Percentiles rank a stretch among this genome's conserved stretches.
Evolutionary conservation across 306 rosid genomes (phyloP).

Genomic region (Lupinus albus): DNA sequence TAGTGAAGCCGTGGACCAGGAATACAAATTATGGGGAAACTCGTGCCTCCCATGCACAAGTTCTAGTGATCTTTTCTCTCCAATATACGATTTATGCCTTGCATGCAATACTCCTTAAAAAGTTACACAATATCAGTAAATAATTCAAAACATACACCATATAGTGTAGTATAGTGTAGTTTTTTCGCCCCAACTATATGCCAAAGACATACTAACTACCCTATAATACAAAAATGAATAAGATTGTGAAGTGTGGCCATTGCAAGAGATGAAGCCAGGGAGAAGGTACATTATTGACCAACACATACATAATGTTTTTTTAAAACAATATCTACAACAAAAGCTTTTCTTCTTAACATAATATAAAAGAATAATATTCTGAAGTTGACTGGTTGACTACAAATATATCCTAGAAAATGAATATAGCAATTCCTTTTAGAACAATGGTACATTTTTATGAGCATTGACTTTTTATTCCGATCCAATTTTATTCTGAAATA

Average conservation of each 20-base stretch:
- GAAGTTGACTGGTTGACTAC: not conserved
- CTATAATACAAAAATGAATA: conserved; percentile 38
- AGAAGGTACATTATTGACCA: conserved; percentile 65
- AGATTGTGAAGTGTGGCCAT: conserved; percentile 25
- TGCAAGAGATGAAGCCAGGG: conserved; percentile 54
- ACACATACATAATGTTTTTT: conserved; percentile 14
- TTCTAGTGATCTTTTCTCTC: no score
- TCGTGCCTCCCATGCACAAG: no score
- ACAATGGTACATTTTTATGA: conserved; percentile 20
- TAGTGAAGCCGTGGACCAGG: no score
- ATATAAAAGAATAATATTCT: conserved; percentile 18
- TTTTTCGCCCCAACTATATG: no score
- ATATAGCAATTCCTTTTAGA: not conserved
- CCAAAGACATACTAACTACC: conserved; percentile 38
- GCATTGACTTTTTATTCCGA: conserved; percentile 36
- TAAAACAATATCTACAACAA: conserved; percentile 18
- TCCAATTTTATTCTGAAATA: conserved; percentile 6
- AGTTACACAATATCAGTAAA: no score
- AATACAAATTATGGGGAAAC: no score
- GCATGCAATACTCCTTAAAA: no score
- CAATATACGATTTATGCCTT: no score
- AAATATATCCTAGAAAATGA: conserved; percentile 8
- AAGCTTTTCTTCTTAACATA: conserved; percentile 7
- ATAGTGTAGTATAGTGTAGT: no score
- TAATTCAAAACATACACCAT: no score